Base-by-base conservation (phyloP, 768 basidiomycete genomes). In the Boletus speciosus region DNA sequence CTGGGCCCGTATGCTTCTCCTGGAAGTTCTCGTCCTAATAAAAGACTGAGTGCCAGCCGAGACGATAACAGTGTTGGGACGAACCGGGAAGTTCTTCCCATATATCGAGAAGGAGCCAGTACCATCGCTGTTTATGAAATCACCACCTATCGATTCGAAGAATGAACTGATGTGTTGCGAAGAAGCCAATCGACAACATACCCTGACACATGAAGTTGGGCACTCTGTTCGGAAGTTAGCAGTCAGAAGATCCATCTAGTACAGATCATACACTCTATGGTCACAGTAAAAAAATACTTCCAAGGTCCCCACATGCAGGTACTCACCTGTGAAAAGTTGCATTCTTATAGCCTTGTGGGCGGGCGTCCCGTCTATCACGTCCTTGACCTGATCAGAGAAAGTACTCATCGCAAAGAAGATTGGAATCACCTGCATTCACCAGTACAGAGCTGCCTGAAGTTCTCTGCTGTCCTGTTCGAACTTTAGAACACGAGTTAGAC, bases 141-240 rank as follows among this genome's bases (percentile, higher is more conserved):
- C 97, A 0, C 97, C 97, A 43, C 91, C 92, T 92, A 52, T 15
- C 32, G 29, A 29, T 9, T 9, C 29, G 10, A 49, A 41, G 39
- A 15, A 44, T 56, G 36, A 53, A 41, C 12, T 42, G 27, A 29
- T 1, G 41, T 38, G 29, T 45, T 34, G 40, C 21, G 32, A 31
- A 40, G 35, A 47, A 37, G 16, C 21, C 38, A 41, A 19, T 29
- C 39, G 21, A 53, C 23, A 44, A 40, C 38, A 31, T 61, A 68
- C 93, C 93, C 81, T 98, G 95, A 61, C 93, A 90, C 94, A 99
- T 98, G 73, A 98, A 99, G 63, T 90, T 90, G 6, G 85, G 88
- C 21, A 92, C 89, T 15, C 90, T 92, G 55, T 40, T 29, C 39
- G 36, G 61, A 47, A 58, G 54, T 55, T 31, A 55, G 51, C n/a